Evolutionary conservation across 805 yeast species (phyloP).

Genomic region (Pichia cabralensis): DNA sequence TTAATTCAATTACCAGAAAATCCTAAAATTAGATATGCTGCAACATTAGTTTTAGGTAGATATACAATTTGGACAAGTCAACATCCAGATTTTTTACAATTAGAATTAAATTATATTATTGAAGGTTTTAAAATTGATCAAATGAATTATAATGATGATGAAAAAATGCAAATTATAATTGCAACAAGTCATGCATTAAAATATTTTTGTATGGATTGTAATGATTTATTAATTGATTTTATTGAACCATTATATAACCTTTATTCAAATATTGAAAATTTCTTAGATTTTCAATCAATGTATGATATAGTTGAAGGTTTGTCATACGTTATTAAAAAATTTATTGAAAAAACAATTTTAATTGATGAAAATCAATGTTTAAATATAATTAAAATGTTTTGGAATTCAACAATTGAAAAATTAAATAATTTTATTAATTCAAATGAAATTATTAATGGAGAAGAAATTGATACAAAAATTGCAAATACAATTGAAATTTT

Average conservation of each 20-base stretch:
- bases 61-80: slow-evolving; percentile 91
- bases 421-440: slow-evolving; percentile 21
- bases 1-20: slow-evolving; percentile 71
- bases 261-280: slow-evolving; percentile 45
- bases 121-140: slow-evolving; percentile 44
- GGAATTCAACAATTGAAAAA: slow-evolving; percentile 51
- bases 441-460: slow-evolving; percentile 8
- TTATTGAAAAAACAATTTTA: slow-evolving; percentile 5
- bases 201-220: slow-evolving; percentile 92
- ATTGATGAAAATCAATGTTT: slow-evolving; percentile 37
- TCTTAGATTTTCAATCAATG: slow-evolving; percentile 57
- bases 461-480: slow-evolving; percentile 32
- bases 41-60: slow-evolving; percentile 88
- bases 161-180: slow-evolving; percentile 42
- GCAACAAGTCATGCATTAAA: slow-evolving; percentile 92
- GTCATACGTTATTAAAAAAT: slow-evolving; percentile 63
- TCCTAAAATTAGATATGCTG: slow-evolving; percentile 81
- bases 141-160: slow-evolving; percentile 6
- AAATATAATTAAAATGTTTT: slow-evolving; percentile 49
- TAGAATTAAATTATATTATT: slow-evolving; percentile 76
- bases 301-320: slow-evolving; percentile 84
- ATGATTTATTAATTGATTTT: slow-evolving; percentile 49
- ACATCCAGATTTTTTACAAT: slow-evolving; percentile 74
- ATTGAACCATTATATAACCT: slow-evolving; percentile 69
- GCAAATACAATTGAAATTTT: slow-evolving; percentile 71